phyloP scores from a whole-genome alignment of 192 early-diverging fungal species.

The Entomortierella chlamydospora region DNA sequence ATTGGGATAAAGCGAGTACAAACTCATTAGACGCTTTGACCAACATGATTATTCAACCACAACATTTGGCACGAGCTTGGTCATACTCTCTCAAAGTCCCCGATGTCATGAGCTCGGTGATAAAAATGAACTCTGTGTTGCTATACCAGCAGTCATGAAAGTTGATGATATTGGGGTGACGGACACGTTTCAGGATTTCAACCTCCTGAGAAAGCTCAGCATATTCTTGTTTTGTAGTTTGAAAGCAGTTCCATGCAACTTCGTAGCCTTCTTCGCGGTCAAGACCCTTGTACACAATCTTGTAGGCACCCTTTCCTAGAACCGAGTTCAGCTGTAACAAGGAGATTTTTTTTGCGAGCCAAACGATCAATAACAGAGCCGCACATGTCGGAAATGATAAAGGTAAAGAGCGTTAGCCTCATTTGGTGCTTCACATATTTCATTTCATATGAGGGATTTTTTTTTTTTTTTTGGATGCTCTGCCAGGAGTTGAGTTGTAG shows the following conservation, averaged over 20 bases:
- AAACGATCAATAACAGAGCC: neutral
- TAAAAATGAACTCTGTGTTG: slow-evolving; percentile 80
- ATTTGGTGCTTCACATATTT: neutral
- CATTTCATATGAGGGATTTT: slow-evolving; percentile 44
- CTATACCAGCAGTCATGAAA: slow-evolving; percentile 83
- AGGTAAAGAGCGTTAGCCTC: slow-evolving; percentile 20
- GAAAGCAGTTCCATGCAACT: slow-evolving; percentile 90
- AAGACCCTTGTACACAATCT: slow-evolving; percentile 88
- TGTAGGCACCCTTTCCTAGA: slow-evolving; percentile 89
- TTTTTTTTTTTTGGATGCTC: slow-evolving; percentile 14
- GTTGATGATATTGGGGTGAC: slow-evolving; percentile 87
- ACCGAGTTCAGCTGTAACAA: slow-evolving; percentile 59
- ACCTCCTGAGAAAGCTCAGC: slow-evolving; percentile 80
- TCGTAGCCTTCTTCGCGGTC: slow-evolving; percentile 91
- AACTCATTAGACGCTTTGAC: neutral
- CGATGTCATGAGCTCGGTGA: slow-evolving; percentile 88
- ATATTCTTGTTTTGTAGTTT: slow-evolving; percentile 81
- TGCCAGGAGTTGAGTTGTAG: neutral
- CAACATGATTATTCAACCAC: too few relatives aligned
- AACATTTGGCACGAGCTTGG: too few relatives aligned
- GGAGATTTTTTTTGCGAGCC: too few relatives aligned
- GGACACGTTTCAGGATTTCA: slow-evolving; percentile 80
- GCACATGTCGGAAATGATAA: slow-evolving; percentile 5
- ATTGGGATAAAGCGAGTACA: neutral
- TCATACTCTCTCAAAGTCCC: slow-evolving; percentile 83